Evolutionary conservation across 1,139 yeast species (phyloP).

Genomic region (Neolecta irregularis): DNA sequence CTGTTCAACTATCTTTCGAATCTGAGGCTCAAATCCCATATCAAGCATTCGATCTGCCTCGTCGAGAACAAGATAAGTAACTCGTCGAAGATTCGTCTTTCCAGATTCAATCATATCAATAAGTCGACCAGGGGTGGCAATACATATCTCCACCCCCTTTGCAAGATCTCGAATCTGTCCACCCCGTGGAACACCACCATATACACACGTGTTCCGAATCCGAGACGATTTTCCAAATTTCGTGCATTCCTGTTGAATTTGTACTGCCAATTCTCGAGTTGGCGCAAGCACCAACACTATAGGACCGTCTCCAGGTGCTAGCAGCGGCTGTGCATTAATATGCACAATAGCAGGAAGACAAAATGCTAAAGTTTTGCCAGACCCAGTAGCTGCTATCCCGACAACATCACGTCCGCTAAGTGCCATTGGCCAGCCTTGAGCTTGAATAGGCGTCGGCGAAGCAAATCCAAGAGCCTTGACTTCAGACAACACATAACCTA

Average conservation of each 20-base stretch:
- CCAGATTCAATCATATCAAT: slow-evolving; percentile 93
- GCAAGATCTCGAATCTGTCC: slow-evolving; percentile 90
- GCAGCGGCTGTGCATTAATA: slow-evolving; percentile 91
- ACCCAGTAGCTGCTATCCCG: slow-evolving; percentile 97
- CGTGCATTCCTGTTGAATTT: slow-evolving; percentile 89
- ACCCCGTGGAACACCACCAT: slow-evolving; percentile 98
- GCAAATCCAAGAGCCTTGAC: slow-evolving; percentile 87
- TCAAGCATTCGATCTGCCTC: slow-evolving; percentile 79
- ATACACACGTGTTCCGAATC: slow-evolving; percentile 92
- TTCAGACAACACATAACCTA: slow-evolving; percentile 69
- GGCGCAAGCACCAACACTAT: slow-evolving; percentile 92
- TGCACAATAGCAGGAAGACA: slow-evolving; percentile 94
- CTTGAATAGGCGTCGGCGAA: slow-evolving; percentile 87
- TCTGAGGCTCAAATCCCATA: slow-evolving; percentile 96
- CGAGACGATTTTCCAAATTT: slow-evolving; percentile 84
- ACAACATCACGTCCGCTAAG: slow-evolving; percentile 95
- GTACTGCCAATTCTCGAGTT: slow-evolving; percentile 97
- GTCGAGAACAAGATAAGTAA: slow-evolving; percentile 88
- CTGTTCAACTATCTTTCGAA: slow-evolving; percentile 86
- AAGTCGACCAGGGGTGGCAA: slow-evolving; percentile 97
- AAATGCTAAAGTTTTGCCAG: slow-evolving; percentile 94
- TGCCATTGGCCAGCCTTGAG: slow-evolving; percentile 99
- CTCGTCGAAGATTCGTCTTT: slow-evolving; percentile 89
- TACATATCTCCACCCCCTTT: slow-evolving; percentile 68
- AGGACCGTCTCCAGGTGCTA: slow-evolving; percentile 92